Evolutionary conservation across 78 protist genomes (phyloP), one percentile per base, ranked within the genome.

Genomic region (Capsaspora owczarzaki): DNA sequence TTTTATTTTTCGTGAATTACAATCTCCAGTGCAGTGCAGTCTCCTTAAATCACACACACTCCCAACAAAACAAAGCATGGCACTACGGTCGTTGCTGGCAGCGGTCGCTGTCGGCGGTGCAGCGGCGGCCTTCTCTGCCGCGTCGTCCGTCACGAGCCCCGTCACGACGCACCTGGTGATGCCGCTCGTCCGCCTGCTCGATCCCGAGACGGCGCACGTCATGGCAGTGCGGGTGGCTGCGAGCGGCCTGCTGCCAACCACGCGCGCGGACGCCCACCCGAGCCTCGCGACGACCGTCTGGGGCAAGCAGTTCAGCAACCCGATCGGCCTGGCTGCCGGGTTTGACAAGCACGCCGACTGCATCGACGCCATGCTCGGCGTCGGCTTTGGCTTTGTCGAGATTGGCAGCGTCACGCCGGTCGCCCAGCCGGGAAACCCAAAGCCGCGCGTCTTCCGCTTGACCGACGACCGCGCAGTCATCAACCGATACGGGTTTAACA

Each of bases 401-500:
- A 41, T 88, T 12, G 96, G 96, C 33, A 80, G 78, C 44, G 78
- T 93, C 68, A 89, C 93, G 1, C 96, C 95, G 31, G n/a, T 31
- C 78, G 53, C 94, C 0, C 96, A 93, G 82, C 46, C 63, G 0
- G 96, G 96, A 72, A 93, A 93, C 75, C 70, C 49, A 4, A 61
- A 51, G 56, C 96, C 96, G 61, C 78, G 96, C 63, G 79, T 93
- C 49, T 93, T 89, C 63, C 89, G 94, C 25, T 51, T 91, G 14
- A 14, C 0, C 1, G 86, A 80, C 25, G 89, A 87, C 82, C 37
- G 66, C n/a, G 92, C 86, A 10, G 89, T 93, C 35, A 91, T 93
- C 86, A 93, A 93, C 75, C 83, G 94, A 33, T 91, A 85, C 78
- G 96, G 93, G 0, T 93, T 92, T 85, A 89, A 89, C 80, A 87